phyloP scores from a whole-genome alignment of 768 basidiomycete species.

The Phylloporus sp. region DNA sequence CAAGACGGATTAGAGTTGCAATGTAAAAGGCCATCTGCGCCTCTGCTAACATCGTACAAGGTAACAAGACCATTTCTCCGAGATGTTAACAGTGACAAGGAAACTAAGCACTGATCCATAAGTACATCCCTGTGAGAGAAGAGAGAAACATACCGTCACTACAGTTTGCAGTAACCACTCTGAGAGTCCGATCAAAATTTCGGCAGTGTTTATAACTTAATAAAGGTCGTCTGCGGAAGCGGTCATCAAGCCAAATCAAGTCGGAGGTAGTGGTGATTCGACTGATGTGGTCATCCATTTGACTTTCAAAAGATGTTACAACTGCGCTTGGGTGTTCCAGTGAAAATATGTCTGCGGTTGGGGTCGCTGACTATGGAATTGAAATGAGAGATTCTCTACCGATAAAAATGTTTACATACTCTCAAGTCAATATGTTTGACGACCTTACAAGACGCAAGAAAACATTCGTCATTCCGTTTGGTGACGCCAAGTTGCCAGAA shows the following conservation, averaged over 20 bases:
- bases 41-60: conserved; percentile 57
- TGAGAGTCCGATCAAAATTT: conserved; percentile 55
- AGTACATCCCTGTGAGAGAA: background rate
- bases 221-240: conserved; percentile 54
- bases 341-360: conserved; percentile 33
- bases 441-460: conserved; percentile 44
- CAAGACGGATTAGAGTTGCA: conserved; percentile 39
- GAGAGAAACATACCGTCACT: conserved; percentile 27
- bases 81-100: conserved; percentile 56
- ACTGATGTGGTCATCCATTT: conserved; percentile 40
- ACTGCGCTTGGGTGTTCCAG: conserved; percentile 33
- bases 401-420: conserved; percentile 35
- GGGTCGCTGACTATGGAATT: conserved; percentile 28
- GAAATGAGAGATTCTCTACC: conserved; percentile 4
- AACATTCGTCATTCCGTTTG: conserved; percentile 33
- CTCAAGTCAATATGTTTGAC: conserved; percentile 52
- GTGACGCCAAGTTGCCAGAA: conserved; percentile 55
- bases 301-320: conserved; percentile 54
- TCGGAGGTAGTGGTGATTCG: conserved; percentile 58
- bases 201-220: conserved; percentile 61
- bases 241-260: conserved; percentile 67
- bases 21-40: conserved; percentile 39
- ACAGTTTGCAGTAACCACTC: conserved; percentile 36
- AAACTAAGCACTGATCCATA: conserved; percentile 33
- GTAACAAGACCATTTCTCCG: conserved; percentile 55